Percentiles rank a stretch among this genome's conserved stretches.
Evolutionary conservation across 2,329 filamentous ascomycete genomes (phyloP).

Genomic region (Aspergillus neotritici): DNA sequence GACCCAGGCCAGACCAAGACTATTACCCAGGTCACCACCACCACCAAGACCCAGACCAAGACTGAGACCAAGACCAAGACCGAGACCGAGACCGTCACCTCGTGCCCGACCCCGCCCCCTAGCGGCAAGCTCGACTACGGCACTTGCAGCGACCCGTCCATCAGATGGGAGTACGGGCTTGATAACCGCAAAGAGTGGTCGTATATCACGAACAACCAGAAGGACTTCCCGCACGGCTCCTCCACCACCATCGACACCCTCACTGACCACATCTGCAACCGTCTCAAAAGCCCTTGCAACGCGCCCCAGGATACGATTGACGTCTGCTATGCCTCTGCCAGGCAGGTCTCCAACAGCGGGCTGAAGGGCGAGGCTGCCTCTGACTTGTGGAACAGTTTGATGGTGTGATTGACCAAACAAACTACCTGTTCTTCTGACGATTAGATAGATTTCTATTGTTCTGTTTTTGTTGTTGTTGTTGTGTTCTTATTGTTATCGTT

Average conservation of each 20-base stretch:
- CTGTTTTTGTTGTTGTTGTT: too few relatives aligned
- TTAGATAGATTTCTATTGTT: too few relatives aligned
- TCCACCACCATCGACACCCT: conserved; percentile 8
- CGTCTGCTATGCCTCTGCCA: conserved; percentile 9
- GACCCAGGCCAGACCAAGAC: background rate
- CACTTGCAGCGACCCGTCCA: conserved; percentile 5
- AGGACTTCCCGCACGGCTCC: conserved; percentile 10
- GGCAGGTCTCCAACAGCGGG: conserved; percentile 3
- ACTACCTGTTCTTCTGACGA: too few relatives aligned
- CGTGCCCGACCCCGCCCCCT: background rate
- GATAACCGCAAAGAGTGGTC: conserved; percentile 4
- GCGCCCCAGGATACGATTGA: conserved; percentile 13
- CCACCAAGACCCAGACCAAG: background rate
- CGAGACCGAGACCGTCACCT: background rate
- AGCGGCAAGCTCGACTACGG: conserved; percentile 2
- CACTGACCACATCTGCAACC: conserved; percentile 13
- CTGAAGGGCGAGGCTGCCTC: conserved; percentile 12
- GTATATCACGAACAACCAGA: conserved; percentile 12
- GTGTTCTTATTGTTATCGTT: too few relatives aligned
- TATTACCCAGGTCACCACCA: conserved; percentile 24
- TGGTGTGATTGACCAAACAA: conserved; percentile 5
- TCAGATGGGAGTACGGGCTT: conserved; percentile 11
- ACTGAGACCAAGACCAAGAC: background rate
- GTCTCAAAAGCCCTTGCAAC: conserved; percentile 15
- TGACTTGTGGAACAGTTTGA: conserved; percentile 16